These are phyloP conservation scores for Calonectria hongkongensis DNA, from an alignment of 2,329 filamentous ascomycete species.

Conservation along the genomic window DNA sequence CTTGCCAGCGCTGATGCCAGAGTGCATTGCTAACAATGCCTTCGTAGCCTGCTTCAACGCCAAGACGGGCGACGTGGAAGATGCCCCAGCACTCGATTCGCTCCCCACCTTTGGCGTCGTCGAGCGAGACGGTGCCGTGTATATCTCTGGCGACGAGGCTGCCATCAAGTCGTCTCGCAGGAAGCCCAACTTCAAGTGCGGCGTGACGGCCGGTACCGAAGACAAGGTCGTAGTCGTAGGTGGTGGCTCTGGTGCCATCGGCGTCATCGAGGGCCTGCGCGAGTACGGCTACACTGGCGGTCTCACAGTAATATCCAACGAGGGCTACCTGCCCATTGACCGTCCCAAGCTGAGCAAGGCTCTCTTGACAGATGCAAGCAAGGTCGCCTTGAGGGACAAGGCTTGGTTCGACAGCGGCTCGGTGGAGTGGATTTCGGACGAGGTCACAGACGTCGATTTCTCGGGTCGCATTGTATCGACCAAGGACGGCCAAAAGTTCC, in stretches of 20 bases:
- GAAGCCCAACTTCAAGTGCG: slow-evolving; percentile 84
- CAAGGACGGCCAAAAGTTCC: slow-evolving; percentile 80
- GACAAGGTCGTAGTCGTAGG: slow-evolving; percentile 90
- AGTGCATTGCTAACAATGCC: slow-evolving; percentile 23
- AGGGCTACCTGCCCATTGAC: slow-evolving; percentile 92
- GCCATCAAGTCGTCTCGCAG: slow-evolving; percentile 86
- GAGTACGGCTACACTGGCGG: slow-evolving; percentile 86
- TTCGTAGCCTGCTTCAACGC: slow-evolving; percentile 90
- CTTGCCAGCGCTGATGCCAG: neutral
- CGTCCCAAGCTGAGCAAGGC: slow-evolving; percentile 97
- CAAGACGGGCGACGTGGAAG: slow-evolving; percentile 92
- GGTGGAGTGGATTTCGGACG: slow-evolving; percentile 75
- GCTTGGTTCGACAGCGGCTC: slow-evolving; percentile 83
- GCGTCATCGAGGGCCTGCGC: slow-evolving; percentile 87
- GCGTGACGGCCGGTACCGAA: slow-evolving; percentile 66
- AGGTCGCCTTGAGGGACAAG: slow-evolving; percentile 84
- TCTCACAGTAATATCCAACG: slow-evolving; percentile 88
- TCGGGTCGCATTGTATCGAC: slow-evolving; percentile 83
- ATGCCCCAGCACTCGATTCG: slow-evolving; percentile 93
- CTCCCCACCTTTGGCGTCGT: slow-evolving; percentile 87
- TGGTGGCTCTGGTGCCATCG: slow-evolving; percentile 89
- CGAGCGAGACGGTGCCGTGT: slow-evolving; percentile 89
- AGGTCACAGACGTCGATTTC: slow-evolving; percentile 87
- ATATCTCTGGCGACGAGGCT: slow-evolving; percentile 86
- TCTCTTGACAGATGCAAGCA: slow-evolving; percentile 85